Evolutionary conservation across 2,329 filamentous ascomycete genomes (phyloP).

Genomic region (Pseudogymnoascus sp.): DNA sequence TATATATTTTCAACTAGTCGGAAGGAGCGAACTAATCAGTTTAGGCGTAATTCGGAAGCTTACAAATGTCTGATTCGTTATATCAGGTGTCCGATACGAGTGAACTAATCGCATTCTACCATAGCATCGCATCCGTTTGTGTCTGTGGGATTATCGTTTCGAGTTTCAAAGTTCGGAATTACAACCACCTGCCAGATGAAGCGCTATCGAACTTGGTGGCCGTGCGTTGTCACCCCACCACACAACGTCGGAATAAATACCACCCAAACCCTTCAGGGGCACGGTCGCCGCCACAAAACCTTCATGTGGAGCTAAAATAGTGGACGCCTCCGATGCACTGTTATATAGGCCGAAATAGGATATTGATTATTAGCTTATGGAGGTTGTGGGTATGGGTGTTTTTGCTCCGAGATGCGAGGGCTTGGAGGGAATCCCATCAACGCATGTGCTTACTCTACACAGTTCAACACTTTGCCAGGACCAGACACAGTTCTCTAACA

Average conservation of each 20-base stretch:
- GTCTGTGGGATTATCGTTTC: neutral
- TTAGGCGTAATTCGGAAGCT: neutral
- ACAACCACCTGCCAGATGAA: neutral
- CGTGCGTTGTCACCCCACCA: too few relatives aligned
- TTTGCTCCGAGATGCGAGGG: neutral
- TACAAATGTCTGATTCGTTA: neutral
- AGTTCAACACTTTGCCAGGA: neutral
- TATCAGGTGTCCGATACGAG: neutral
- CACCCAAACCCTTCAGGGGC: neutral
- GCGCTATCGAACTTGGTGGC: neutral
- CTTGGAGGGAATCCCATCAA: neutral
- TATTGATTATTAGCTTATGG: neutral
- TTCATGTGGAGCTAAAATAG: neutral
- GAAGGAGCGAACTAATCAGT: neutral
- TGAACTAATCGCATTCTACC: neutral
- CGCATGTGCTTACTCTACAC: neutral
- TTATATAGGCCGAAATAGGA: neutral
- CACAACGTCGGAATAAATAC: neutral
- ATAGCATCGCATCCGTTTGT: neutral
- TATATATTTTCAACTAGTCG: neutral
- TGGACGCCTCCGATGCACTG: neutral
- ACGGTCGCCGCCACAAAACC: neutral
- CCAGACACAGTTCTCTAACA: neutral
- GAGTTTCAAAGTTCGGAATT: neutral
- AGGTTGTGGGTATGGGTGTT: neutral